Percentiles rank a stretch among this genome's conserved stretches.
phyloP scores from a whole-genome alignment of 306 rosid species.

The Cajanus cajan region DNA sequence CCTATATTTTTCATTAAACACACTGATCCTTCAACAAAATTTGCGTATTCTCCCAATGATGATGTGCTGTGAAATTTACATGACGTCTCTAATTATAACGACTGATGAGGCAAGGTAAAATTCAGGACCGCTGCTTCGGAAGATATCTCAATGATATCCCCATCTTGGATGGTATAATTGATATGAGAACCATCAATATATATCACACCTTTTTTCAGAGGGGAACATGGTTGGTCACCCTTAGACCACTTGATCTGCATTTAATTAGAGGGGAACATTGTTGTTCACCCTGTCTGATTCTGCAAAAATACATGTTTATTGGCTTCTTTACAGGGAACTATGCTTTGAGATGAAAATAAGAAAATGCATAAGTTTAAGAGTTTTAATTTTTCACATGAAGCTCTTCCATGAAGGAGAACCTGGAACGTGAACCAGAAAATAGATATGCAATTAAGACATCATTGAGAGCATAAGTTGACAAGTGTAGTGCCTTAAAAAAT shows the following conservation, averaged over 20 bases:
- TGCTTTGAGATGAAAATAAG: not conserved
- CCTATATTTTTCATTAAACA: slow-evolving; percentile 7
- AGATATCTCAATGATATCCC: slow-evolving; percentile 69
- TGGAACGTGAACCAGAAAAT: slow-evolving; percentile 79
- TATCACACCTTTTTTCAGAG: slow-evolving; percentile 47
- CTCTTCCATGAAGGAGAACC: slow-evolving; percentile 73
- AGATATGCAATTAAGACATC: slow-evolving; percentile 82
- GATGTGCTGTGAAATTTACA: slow-evolving; percentile 19
- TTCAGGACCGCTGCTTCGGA: slow-evolving; percentile 68
- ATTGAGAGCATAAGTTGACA: slow-evolving; percentile 74
- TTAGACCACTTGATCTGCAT: slow-evolving; percentile 85
- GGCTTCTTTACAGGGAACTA: not conserved
- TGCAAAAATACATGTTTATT: slow-evolving; percentile 39
- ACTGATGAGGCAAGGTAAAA: slow-evolving; percentile 59
- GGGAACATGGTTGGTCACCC: slow-evolving; percentile 51
- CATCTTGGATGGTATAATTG: slow-evolving; percentile 47
- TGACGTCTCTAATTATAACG: slow-evolving; percentile 25
- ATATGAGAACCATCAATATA: slow-evolving; percentile 78
- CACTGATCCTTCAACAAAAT: slow-evolving; percentile 18
- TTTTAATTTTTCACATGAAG: not conserved
- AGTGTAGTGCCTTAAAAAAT: slow-evolving; percentile 45
- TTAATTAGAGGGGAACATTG: slow-evolving; percentile 48
- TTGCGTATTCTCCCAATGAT: too few species aligned
- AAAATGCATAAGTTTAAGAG: not conserved
- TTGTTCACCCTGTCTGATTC: slow-evolving; percentile 54